Base-by-base conservation (phyloP, 2,329 filamentous ascomycete genomes). In the Alternaria alternata region DNA sequence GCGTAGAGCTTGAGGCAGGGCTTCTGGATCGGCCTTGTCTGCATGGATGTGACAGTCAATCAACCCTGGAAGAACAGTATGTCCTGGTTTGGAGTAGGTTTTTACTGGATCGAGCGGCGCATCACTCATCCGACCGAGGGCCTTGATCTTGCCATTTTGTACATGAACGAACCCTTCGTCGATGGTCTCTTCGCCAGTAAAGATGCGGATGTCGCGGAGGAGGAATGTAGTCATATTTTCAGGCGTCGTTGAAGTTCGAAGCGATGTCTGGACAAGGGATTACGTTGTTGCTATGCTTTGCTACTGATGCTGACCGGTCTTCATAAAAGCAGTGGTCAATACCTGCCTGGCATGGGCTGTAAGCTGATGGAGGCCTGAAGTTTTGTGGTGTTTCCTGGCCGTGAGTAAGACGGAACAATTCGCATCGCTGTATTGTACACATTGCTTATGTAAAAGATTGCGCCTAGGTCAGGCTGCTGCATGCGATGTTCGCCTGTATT, bases 31-130 rank as follows among this genome's bases (percentile, higher is more conserved):
- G 1, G 75, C 81, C 52, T 74, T 76, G 62, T 82, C 72, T 39
- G 79, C 79, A 59, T 85, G 84, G 28, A 84, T 80, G 62, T 85
- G 84, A 42, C 76, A 79, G 63, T 85, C 84, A 30, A 86, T 85
- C 5, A 86, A 69, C 2, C 84, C 84, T 1, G 83, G 83, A 1
- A 85, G 71, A 1, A 85, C 61, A 0, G 83, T 85, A 60, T 83
- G 79, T 7, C 78, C 79, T 2, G 81, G 80, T 54, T 78, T 82
- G 4, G 81, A 81, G 57, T 82, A 75, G 5, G 74, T 74, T 3
- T 66, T 68, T 34, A 64, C 41, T 1, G 61, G 56, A 3, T 52
- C 64, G 4, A 61, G 47, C n/a, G 60, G 68, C n/a, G 61, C 59
- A n/a, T 43, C 63, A 44, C 59, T 68, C 1, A 54, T 58, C 4